Conservation (phyloP, 306 rosid species). For the Trifolium dubium region DNA sequence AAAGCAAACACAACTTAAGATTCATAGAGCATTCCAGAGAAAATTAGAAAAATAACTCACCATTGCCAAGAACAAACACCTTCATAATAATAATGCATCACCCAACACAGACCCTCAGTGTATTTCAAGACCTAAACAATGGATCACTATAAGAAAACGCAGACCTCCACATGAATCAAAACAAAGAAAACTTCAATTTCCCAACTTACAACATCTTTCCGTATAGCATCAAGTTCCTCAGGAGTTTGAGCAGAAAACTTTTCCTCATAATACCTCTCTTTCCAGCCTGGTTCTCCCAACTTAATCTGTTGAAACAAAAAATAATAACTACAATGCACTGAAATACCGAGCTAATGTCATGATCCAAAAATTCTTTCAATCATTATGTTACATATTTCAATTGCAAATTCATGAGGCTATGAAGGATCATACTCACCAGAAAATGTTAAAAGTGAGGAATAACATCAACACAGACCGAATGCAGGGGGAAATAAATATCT, state of each 20-base stretch:
- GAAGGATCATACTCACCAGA: neutral
- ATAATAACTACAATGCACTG: neutral
- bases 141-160: slow-evolving; percentile 36
- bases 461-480: neutral
- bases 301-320: slow-evolving; percentile 58
- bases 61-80: slow-evolving; percentile 99
- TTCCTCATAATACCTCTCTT: slow-evolving; percentile 93
- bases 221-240: slow-evolving; percentile 79
- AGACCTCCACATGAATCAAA: slow-evolving; percentile 32
- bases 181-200: slow-evolving; percentile 29
- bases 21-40: neutral
- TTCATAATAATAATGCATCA: slow-evolving; percentile 96
- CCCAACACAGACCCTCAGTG: slow-evolving; percentile 97
- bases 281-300: slow-evolving; percentile 96
- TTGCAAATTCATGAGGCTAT: too few relatives aligned
- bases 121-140: slow-evolving; percentile 79
- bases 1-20: slow-evolving; percentile 27
- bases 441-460: neutral
- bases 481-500: neutral
- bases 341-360: too few relatives aligned
- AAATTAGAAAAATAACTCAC: slow-evolving; percentile 54
- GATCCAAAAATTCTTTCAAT: too few relatives aligned
- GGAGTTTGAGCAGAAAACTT: slow-evolving; percentile 80
- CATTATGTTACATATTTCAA: too few relatives aligned
- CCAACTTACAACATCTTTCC: slow-evolving; percentile 90